Evolutionary conservation across 2,329 filamentous ascomycete genomes (phyloP), one percentile per base, ranked within the genome.

Genomic region (Thielaviopsis cerberus): DNA sequence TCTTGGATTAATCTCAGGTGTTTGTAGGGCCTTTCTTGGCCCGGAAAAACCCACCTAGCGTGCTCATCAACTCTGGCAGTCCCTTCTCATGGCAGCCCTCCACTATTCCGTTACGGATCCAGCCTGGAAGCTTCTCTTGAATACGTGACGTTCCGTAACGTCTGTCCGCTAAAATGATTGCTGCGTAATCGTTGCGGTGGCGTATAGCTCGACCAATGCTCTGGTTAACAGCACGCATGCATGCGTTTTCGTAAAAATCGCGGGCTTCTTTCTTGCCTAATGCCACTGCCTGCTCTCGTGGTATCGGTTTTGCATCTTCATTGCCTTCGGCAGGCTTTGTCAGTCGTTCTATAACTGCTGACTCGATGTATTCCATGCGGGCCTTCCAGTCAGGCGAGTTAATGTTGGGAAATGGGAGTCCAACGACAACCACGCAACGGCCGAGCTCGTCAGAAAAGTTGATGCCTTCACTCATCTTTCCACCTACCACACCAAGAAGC

Each of bases 151-250:
- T 80, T n/a, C 76, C 79, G 69, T 92, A 98, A 55, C 92, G 76
- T 62, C 78, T 75, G 69, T 98, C 92, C 34, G 92, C 73, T 66
- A 98, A 77, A 59, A 96, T 71, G 62, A 98, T 96, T 17, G 86
- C 83, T 4, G 92, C 92, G 70, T 94, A 97, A 70, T 98, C 92
- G 24, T 79, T 81, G 58, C 78, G 79, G 67, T 98, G 92, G 53
- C 92, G 76, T 64, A 98, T 96, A 1, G 89, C 92, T 60, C 92
- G 76, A 0, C 92, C 92, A 64, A 98, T 90, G 66, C 88, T 92
- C 73, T 98, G 92, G 68, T 98, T 98, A 4, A 98, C 92, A 4
- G 90, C 88, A 45, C 92, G 78, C 90, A 98, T 96, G 68, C 90
- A 96, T 0, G 88, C 81, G 67, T 97, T 97, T 68, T 96, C 89